These are phyloP conservation scores for Lachancea dasiensis DNA, from an alignment of 805 yeast genomes.

Conservation along the genomic window DNA sequence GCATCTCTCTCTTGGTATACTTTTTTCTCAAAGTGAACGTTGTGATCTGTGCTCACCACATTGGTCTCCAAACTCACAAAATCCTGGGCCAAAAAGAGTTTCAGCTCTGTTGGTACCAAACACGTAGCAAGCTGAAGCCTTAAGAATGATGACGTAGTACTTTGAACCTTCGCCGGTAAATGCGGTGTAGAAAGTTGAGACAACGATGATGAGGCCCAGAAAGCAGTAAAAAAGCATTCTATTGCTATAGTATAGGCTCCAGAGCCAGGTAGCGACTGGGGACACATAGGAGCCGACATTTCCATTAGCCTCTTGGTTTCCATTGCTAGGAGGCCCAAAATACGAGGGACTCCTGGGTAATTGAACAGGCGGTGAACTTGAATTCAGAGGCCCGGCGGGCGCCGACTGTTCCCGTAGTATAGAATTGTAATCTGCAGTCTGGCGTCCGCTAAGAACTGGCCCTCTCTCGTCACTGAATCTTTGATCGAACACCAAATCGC, in stretches of 20 bases:
- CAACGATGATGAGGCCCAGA: slow-evolving; percentile 3
- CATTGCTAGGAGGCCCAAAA: background rate
- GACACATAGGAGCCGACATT: slow-evolving; percentile 1
- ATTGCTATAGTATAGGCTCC: slow-evolving; percentile 8
- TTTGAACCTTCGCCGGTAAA: slow-evolving; percentile 9
- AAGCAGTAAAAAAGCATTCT: slow-evolving; percentile 5
- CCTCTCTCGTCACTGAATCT: background rate
- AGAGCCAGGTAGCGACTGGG: slow-evolving; percentile 3
- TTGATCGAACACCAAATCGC: slow-evolving; percentile 2
- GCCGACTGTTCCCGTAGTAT: background rate
- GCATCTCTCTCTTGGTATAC: background rate
- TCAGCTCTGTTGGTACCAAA: slow-evolving; percentile 9
- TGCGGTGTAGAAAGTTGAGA: slow-evolving; percentile 8
- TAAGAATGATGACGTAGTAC: slow-evolving; percentile 10
- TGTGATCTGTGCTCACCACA: background rate
- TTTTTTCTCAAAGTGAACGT: background rate
- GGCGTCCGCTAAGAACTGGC: background rate
- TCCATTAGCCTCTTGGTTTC: background rate
- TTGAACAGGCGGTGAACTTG: background rate
- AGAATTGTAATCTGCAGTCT: background rate
- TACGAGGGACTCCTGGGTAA: too few relatives aligned
- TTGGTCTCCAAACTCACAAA: slow-evolving; percentile 7
- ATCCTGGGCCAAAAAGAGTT: slow-evolving; percentile 9
- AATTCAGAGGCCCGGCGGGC: too few relatives aligned
- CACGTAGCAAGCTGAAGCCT: slow-evolving; percentile 10